Evolutionary conservation across 495 filamentous ascomycete species (phyloP), one percentile per base, ranked within the genome.

Genomic region (Aspergillus funiculosus): DNA sequence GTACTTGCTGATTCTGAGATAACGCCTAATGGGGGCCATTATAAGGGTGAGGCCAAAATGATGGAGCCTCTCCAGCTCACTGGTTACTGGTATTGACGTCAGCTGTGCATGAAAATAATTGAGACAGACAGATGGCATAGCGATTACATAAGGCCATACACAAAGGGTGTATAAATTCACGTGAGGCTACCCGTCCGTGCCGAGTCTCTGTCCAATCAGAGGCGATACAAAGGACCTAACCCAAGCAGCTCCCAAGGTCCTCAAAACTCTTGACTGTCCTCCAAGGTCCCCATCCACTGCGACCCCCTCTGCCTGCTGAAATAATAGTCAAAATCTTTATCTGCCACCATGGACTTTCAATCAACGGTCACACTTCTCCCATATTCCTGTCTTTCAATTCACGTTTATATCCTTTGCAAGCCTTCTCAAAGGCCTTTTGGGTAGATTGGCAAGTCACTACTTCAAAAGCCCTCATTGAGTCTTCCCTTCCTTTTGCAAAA

Each of bases 21-120:
- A 92, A 51, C 86, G 78, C 26, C 87, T 82, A 32, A 89, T 83
- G 7, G 87, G 88, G 24, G 87, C 81, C 88, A 92, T 94, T 11
- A 29, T 27, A 41, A 20, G 6, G 15, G 14, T 18, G 22, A 27
- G 29, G 20, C 10, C 14, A 10, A 26, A 11, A 37, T 11, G 6
- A 17, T 20, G 4, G 4, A 4, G 28, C 9, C 8, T 11, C 28
- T 11, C 11, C 28, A 11, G 28, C 28, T n/a, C n/a, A n/a, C n/a
- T n/a, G n/a, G n/a, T n/a, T n/a, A n/a, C n/a, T n/a, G n/a, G n/a
- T n/a, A n/a, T n/a, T n/a, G n/a, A n/a, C n/a, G n/a, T n/a, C n/a
- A n/a, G n/a, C n/a, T n/a, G n/a, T n/a, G n/a, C n/a, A n/a, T n/a
- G n/a, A 11, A 30, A 30, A 19, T 11, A 13, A n/a, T 21, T 36